phyloP scores from a whole-genome alignment of 306 rosid species.

The Mimosa pudica region DNA sequence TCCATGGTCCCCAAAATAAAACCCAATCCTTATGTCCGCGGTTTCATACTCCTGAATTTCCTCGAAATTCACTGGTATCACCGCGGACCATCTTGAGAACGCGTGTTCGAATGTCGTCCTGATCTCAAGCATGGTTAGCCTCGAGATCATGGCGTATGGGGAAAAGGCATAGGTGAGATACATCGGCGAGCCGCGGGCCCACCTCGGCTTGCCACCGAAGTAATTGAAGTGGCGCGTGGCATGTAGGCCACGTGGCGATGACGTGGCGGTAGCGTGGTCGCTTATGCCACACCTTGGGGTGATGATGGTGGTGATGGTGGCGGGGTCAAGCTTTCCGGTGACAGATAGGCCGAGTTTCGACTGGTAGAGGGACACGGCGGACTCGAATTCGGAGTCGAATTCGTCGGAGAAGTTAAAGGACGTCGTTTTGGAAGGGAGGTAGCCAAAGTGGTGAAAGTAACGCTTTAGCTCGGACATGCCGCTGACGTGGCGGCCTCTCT shows the following conservation, averaged over 20 bases:
- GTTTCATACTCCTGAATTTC: constrained; percentile 32
- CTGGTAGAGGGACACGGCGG: constrained; percentile 62
- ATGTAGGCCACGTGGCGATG: constrained; percentile 10
- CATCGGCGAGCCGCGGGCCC: constrained; percentile 40
- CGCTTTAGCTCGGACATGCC: constrained; percentile 66
- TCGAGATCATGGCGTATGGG: constrained; percentile 35
- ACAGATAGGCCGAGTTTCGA: constrained; percentile 47
- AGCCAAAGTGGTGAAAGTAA: constrained; percentile 62
- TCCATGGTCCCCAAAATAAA: constrained; percentile 58
- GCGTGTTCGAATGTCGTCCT: constrained; percentile 41
- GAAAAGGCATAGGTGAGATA: constrained; percentile 53
- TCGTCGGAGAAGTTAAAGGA: constrained; percentile 41
- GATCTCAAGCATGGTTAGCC: constrained; percentile 41
- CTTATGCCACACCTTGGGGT: constrained; percentile 68
- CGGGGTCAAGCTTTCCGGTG: constrained; percentile 58
- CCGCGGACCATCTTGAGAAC: constrained; percentile 61
- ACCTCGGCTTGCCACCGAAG: constrained; percentile 61
- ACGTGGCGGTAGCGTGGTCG: constrained; percentile 14
- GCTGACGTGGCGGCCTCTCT: constrained; percentile 46
- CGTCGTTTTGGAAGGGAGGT: constrained; percentile 33
- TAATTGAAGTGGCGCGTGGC: constrained; percentile 49
- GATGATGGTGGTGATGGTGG: constrained; percentile 52
- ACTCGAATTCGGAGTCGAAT: constrained; percentile 50
- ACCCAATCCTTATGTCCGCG: constrained; percentile 58
- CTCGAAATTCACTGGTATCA: constrained; percentile 58